Percentiles rank a stretch among this genome's conserved stretches.
These are phyloP conservation scores for Septoria linicola DNA, from an alignment of 2,329 filamentous ascomycete genomes.

Conservation along the genomic window DNA sequence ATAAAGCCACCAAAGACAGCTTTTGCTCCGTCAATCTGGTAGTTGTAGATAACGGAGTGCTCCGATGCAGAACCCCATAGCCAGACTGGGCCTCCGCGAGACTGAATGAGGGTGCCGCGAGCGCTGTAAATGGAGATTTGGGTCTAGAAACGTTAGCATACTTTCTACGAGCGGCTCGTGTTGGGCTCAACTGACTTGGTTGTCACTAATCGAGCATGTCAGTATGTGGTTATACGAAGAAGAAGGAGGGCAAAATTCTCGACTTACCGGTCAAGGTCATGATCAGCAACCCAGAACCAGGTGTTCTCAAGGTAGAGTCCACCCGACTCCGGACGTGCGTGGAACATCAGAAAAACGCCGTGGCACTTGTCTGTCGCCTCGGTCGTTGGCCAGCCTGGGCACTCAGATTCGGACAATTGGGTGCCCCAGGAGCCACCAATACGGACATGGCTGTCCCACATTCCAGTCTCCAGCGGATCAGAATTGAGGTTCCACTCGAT, in stretches of 20 bases:
- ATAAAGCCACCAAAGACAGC: slow-evolving; percentile 54
- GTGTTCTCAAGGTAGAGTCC: slow-evolving; percentile 65
- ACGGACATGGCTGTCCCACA: slow-evolving; percentile 97
- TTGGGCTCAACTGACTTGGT: too few species aligned
- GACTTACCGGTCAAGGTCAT: slow-evolving; percentile 45
- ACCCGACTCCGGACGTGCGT: slow-evolving; percentile 54
- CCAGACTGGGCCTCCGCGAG: slow-evolving; percentile 51
- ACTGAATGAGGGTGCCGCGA: slow-evolving; percentile 44
- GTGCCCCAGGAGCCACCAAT: slow-evolving; percentile 86
- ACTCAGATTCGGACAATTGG: slow-evolving; percentile 60
- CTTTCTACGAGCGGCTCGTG: too few species aligned
- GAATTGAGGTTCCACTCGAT: slow-evolving; percentile 87
- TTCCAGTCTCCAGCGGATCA: slow-evolving; percentile 65
- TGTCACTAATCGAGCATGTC: too few species aligned
- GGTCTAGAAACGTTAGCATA: slow-evolving; percentile 31
- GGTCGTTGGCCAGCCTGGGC: slow-evolving; percentile 81
- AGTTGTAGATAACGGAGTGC: slow-evolving; percentile 57
- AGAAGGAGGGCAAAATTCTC: too few species aligned
- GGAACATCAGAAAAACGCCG: slow-evolving; percentile 46
- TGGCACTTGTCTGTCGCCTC: slow-evolving; percentile 64
- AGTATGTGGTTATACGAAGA: too few species aligned
- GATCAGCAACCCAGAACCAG: slow-evolving; percentile 57
- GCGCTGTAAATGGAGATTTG: slow-evolving; percentile 47
- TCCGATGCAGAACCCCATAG: slow-evolving; percentile 54
- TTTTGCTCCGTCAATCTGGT: slow-evolving; percentile 50